Conservation (phyloP, 129 eudicot genomes). For the Saussurea involucrata region DNA sequence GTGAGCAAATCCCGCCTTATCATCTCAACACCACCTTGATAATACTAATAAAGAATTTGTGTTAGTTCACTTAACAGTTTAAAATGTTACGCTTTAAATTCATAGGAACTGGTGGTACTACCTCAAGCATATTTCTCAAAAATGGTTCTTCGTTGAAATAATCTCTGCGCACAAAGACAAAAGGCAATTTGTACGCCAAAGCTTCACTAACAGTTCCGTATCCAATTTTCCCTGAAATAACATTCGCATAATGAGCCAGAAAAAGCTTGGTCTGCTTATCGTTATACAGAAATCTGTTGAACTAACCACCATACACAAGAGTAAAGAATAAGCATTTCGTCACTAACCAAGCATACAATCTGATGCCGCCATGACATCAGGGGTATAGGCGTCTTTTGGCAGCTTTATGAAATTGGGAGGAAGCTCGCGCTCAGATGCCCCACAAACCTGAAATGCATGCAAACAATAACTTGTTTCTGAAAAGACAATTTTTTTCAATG, state of each 20-base stretch:
- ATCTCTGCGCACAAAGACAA: slow-evolving; percentile 95
- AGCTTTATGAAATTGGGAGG: slow-evolving; percentile 89
- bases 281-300: background rate
- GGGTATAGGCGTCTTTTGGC: slow-evolving; percentile 88
- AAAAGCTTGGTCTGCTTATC: background rate
- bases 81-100: background rate
- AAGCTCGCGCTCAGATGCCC: slow-evolving; percentile 74
- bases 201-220: slow-evolving; percentile 99
- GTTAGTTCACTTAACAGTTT: background rate
- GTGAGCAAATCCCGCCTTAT: slow-evolving; percentile 93
- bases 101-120: slow-evolving; percentile 36
- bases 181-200: slow-evolving; percentile 85
- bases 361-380: slow-evolving; percentile 95
- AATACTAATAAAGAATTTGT: slow-evolving; percentile 35
- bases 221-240: slow-evolving; percentile 88
- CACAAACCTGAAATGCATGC: slow-evolving; percentile 66
- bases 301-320: background rate
- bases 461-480: background rate
- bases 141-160: slow-evolving; percentile 98
- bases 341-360: slow-evolving; percentile 99
- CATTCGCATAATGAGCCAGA: slow-evolving; percentile 7
- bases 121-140: slow-evolving; percentile 99
- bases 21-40: slow-evolving; percentile 99
- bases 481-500: background rate
- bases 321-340: background rate